Evolutionary conservation across 345 rosid genomes (phyloP).

Genomic region (Moringa oleifera): DNA sequence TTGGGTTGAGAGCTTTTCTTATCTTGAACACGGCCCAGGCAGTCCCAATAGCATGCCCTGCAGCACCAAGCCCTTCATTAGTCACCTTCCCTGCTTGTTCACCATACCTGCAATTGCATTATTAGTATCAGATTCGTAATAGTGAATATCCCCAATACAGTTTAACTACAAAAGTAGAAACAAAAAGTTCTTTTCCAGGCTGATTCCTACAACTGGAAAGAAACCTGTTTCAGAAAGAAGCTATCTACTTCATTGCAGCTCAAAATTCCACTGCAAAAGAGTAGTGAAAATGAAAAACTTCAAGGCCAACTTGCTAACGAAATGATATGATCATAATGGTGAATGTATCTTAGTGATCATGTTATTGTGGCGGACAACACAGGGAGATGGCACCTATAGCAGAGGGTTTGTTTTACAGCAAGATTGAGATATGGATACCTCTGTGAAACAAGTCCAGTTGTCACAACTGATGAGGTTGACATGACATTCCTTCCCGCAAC

Average conservation of each 20-base stretch:
- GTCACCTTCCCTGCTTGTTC: constrained; percentile 67
- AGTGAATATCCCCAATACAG: constrained; percentile 2
- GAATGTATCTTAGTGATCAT: neutral
- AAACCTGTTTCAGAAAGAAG: neutral
- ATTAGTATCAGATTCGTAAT: no score
- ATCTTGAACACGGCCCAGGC: constrained; percentile 97
- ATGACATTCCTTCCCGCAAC: constrained; percentile 87
- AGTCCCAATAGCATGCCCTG: constrained; percentile 83
- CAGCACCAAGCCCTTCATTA: constrained; percentile 71
- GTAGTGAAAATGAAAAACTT: no score
- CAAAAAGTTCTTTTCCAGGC: neutral
- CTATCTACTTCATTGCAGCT: neutral
- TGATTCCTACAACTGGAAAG: neutral
- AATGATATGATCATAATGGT: neutral
- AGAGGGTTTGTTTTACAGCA: no score
- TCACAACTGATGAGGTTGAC: constrained; percentile 81
- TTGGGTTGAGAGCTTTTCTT: constrained; percentile 77
- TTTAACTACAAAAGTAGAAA: neutral
- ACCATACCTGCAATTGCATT: constrained; percentile 79
- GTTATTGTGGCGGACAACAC: neutral
- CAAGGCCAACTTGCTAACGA: constrained; percentile 4
- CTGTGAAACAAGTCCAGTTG: constrained; percentile 76
- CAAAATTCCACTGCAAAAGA: neutral
- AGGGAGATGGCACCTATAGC: neutral
- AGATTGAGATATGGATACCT: constrained; percentile 47